phyloP scores from a whole-genome alignment of 257 asterid genomes.

The Primulina eburnea region DNA sequence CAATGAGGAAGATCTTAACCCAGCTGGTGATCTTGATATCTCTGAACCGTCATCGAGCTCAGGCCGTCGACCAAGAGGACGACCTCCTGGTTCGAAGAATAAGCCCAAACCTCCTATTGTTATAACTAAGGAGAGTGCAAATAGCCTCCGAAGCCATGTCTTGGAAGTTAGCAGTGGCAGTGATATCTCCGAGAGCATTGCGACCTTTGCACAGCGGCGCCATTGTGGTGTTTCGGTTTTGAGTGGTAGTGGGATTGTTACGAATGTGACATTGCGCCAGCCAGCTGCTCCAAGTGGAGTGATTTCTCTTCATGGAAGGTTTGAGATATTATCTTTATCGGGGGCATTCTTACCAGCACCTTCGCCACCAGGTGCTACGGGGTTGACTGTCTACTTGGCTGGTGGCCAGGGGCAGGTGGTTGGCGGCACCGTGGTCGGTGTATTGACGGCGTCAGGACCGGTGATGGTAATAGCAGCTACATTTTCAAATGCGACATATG shows the following conservation, averaged over 20 bases:
- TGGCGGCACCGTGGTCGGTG: constrained; percentile 67
- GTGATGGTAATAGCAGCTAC: constrained; percentile 84
- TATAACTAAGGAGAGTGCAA: constrained; percentile 66
- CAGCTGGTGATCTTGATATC: constrained; percentile 44
- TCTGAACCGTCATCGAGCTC: constrained; percentile 44
- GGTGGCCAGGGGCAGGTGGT: constrained; percentile 85
- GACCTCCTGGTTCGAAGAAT: constrained; percentile 77
- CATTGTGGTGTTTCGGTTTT: constrained; percentile 68
- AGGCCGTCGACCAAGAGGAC: constrained; percentile 61
- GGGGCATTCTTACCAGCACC: constrained; percentile 75
- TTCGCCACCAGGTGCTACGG: constrained; percentile 56
- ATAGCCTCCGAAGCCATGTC: constrained; percentile 72
- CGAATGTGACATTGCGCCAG: constrained; percentile 61
- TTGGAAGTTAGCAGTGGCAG: constrained; percentile 58
- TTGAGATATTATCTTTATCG: constrained; percentile 62
- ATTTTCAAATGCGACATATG: constrained; percentile 60
- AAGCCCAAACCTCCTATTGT: constrained; percentile 66
- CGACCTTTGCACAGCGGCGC: constrained; percentile 56
- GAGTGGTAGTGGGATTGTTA: constrained; percentile 65
- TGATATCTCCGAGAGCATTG: constrained; percentile 56
- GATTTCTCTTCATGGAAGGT: constrained; percentile 57
- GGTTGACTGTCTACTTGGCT: constrained; percentile 59
- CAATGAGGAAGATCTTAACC: constrained; percentile 39
- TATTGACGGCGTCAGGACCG: constrained; percentile 68
- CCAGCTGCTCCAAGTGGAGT: constrained; percentile 54